phyloP scores from a whole-genome alignment of 2,329 filamentous ascomycete genomes.

The Ophiosphaerella narmari region DNA sequence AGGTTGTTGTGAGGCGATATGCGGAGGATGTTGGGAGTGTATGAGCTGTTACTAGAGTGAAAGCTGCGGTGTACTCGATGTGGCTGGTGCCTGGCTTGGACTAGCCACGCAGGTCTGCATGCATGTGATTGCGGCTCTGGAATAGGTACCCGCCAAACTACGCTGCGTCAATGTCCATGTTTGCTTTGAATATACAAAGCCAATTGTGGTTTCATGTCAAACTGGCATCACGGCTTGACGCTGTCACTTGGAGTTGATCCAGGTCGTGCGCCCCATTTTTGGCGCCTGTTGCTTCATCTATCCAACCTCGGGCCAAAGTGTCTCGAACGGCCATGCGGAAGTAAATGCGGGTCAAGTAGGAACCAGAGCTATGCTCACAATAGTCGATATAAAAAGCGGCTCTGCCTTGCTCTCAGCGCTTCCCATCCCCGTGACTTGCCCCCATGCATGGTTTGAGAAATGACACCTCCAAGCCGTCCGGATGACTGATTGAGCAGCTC shows the following conservation, averaged over 20 bases:
- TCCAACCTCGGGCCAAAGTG: conserved; percentile 27
- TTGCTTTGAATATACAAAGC: too few species aligned
- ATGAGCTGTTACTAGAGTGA: conserved; percentile 10
- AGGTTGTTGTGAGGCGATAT: background rate
- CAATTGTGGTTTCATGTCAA: too few species aligned
- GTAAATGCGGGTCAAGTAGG: conserved; percentile 31
- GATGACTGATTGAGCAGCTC: conserved; percentile 15
- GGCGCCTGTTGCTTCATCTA: background rate
- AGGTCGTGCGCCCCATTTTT: background rate
- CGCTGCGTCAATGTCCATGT: too few species aligned
- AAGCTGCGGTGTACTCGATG: conserved; percentile 25
- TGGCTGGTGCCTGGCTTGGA: conserved; percentile 31
- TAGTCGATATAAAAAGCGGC: conserved; percentile 30
- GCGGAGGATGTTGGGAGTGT: conserved; percentile 8
- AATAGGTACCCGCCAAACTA: background rate
- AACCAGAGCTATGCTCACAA: conserved; percentile 16
- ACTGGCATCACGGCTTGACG: too few species aligned
- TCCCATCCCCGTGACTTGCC: conserved; percentile 20
- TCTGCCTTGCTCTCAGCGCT: conserved; percentile 19
- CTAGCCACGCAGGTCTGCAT: conserved; percentile 7
- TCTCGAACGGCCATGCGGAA: conserved; percentile 28
- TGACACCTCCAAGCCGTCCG: conserved; percentile 17
- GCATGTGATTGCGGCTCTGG: conserved; percentile 28
- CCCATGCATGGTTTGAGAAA: conserved; percentile 25
- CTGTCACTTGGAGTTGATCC: too few species aligned